Base-by-base conservation (phyloP, 305 asterid species). In the Solanum hybrid region DNA sequence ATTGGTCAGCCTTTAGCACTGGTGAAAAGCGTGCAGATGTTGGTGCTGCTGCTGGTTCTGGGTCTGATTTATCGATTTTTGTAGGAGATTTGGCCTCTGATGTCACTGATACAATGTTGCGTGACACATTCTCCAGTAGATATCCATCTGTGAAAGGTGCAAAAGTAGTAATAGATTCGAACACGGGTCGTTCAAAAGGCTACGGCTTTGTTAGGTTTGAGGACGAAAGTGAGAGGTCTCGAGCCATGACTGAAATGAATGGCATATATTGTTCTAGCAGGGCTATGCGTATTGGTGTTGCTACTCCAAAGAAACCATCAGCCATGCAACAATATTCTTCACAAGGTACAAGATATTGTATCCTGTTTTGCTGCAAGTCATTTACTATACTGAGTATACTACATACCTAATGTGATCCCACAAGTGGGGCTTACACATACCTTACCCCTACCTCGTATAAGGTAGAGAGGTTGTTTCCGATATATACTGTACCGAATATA, bases 141-240 rank as follows among this genome's bases (percentile, higher is more conserved):
- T 97, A 93, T 92, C 94, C 98, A 69, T 97, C 99, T 64, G 97
- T 97, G 34, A 97, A 93, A 93, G 94, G 98, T 91, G 99, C 99
- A 20, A 97, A 97, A 93, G 99, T 97, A 86, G 99, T 97, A 42
- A 92, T 97, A 89, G 99, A 97, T 94, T 91, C 98, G 46, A 95
- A 93, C 90, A 95, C 97, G 29, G 98, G 99, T 31, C 97, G 98
- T 34, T 92, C 99, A 16, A 97, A 96, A 92, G 99, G 99, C 64
- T 97, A 97, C 90, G 99, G 99, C 67, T 97, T 97, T 94, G 99
- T 97, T 90, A 95, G 99, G 93, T 97, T 97, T 92, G 95, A 94
- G 11, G 98, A 97, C 91, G 99, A 97, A 92, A 95, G 89, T 90
- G 98, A 97, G 91, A 96, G 94, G 93, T 89, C 97, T 75, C 94